Evolutionary conservation across 2,329 filamentous ascomycete species (phyloP).

Genomic region (Herpotrichia juniperi): DNA sequence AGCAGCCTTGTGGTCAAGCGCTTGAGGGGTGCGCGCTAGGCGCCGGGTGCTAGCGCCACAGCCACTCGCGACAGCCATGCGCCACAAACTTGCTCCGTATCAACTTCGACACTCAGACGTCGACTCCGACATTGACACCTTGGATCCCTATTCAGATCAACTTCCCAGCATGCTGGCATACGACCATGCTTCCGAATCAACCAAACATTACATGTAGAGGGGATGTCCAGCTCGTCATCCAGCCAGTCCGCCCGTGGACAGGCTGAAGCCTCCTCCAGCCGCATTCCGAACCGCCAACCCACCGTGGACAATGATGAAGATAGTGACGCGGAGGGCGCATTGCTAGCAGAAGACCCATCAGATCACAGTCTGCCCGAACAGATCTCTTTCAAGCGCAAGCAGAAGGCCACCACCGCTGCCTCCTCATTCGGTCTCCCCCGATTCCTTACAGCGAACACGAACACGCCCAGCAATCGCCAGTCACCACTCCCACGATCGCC

Average conservation of each 20-base stretch:
- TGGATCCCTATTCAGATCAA: background rate
- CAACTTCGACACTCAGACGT: background rate
- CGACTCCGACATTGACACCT: background rate
- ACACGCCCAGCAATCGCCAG: conserved; percentile 30
- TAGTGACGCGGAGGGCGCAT: conserved; percentile 57
- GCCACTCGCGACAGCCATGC: too few species aligned
- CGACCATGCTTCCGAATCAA: conserved; percentile 30
- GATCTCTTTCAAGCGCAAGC: conserved; percentile 75
- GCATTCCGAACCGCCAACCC: conserved; percentile 40
- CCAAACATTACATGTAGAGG: conserved; percentile 37
- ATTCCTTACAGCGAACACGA: conserved; percentile 51
- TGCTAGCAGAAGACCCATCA: conserved; percentile 64
- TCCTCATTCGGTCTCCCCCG: conserved; percentile 50
- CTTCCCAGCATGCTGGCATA: conserved; percentile 23
- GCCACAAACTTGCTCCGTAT: too few species aligned
- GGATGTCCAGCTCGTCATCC: conserved; percentile 47
- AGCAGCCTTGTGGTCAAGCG: background rate
- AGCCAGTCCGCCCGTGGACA: conserved; percentile 41
- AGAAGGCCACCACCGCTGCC: conserved; percentile 51
- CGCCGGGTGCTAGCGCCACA: too few species aligned
- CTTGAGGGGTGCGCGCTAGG: too few species aligned
- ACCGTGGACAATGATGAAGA: conserved; percentile 49
- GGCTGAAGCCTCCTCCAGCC: conserved; percentile 55
- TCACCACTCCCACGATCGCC: conserved; percentile 35
- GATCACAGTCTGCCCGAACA: conserved; percentile 55